Base-by-base conservation (phyloP, 2,329 filamentous ascomycete species). In the Trichophyton simii region DNA sequence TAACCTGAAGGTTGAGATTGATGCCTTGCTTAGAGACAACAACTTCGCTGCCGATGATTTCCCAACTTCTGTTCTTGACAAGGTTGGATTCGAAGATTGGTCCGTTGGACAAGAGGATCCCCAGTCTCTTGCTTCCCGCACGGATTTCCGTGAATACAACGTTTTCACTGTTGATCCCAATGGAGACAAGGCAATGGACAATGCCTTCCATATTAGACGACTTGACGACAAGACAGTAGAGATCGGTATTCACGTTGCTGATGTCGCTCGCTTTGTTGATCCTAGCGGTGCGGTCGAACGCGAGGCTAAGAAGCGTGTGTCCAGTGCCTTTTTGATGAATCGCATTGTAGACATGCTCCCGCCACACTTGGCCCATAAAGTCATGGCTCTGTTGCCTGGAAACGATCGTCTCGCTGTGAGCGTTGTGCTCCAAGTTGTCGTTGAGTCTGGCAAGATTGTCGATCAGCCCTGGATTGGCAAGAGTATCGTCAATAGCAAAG, bases 41-140 rank as follows among this genome's bases (percentile, higher is more conserved):
- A 99, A 99, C 79, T 99, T 99, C 72, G 88, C 89, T 13, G 91
- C 91, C 0, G 94, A 99, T 70, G 94, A 97, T 66, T 99, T 99
- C 74, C 95, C 92, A 3, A 94, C 99, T 70, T 92, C 94, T 61
- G 94, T 99, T 57, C 78, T 95, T 66, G 91, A 92, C 73, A 97
- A 89, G 71, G 89, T 97, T 65, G 89, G 89, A 44, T 87, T 91
- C 67, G 89, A 95, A 66, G 89, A 96, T 68, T 97, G 92, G 92
- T 87, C 89, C 13, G 78, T 96, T 59, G 82, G 84, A 44, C 89
- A 87, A 69, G 92, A 99, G 72, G 87, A 89, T 41, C 89, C 95
- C 69, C 80, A 85, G 52, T 80, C 82, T 54, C 72, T 96, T 44
- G 80, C 85, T 60, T 80, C 83, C 63, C 90, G 94, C 67, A 89